Evolutionary conservation across 75 land plant genomes (phyloP).

Genomic region (Pseudotsuga menziesii): DNA sequence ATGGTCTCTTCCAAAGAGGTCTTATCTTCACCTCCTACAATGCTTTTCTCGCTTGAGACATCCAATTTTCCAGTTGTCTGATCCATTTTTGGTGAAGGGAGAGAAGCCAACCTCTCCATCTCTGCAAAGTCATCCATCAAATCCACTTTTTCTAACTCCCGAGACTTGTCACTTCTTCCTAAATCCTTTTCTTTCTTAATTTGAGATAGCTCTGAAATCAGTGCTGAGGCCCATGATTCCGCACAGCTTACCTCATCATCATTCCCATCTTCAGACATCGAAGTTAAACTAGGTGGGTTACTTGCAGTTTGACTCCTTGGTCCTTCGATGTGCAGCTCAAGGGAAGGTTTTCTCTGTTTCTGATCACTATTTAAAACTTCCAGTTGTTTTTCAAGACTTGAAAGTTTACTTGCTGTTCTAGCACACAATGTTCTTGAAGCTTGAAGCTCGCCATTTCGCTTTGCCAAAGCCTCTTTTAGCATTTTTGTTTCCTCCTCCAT

Average conservation of each 20-base stretch:
- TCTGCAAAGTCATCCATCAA: constrained; percentile 97
- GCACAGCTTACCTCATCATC: constrained; percentile 60
- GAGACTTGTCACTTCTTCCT: constrained; percentile 25
- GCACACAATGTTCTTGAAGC: constrained; percentile 67
- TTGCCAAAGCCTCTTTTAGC: constrained; percentile 83
- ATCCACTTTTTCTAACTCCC: constrained; percentile 44
- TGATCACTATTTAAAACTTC: constrained; percentile 23
- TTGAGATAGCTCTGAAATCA: constrained; percentile 59
- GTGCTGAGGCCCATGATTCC: constrained; percentile 57
- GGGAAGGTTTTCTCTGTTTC: constrained; percentile 13
- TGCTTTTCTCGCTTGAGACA: background rate
- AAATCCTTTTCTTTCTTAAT: constrained; percentile 42
- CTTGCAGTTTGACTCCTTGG: constrained; percentile 28
- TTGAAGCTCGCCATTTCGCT: constrained; percentile 79
- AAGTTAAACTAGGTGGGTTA: constrained; percentile 54
- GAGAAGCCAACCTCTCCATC: constrained; percentile 79
- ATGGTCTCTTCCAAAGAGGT: constrained; percentile 9
- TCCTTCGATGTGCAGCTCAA: constrained; percentile 20
- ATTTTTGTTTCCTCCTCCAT: constrained; percentile 94
- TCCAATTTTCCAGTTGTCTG: background rate
- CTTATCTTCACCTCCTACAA: background rate
- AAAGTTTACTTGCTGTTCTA: constrained; percentile 74
- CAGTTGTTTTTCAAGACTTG: constrained; percentile 47
- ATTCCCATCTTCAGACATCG: constrained; percentile 78
- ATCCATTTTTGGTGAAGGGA: constrained; percentile 30